Base-by-base conservation (phyloP, 257 asterid genomes). In the Gentiana straminea region DNA sequence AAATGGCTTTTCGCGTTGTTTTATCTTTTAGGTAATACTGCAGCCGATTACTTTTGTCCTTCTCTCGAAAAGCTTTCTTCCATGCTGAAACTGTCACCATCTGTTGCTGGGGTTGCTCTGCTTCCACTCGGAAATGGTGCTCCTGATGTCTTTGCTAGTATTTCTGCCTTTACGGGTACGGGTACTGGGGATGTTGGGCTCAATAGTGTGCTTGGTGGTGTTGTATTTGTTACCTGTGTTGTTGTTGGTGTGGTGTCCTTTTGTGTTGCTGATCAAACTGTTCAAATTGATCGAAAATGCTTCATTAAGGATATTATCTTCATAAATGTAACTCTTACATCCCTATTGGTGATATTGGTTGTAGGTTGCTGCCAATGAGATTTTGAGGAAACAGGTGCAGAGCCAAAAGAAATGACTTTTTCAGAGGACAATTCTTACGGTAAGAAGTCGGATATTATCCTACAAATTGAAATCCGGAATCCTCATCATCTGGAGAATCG, bases 91-190 rank as follows among this genome's bases (percentile, higher is more conserved):
- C 79, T 92, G 5, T 82, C 99, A 13, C 97, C 99, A 1, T 79
- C 97, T 0, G 95, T 92, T 38, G 94, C 99, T 39, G 99, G 99
- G 46, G 95, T 88, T 32, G 75, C 94, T 65, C 70, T 92, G 65
- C 97, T 92, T 59, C 99, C 99, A 0, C 91, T 92, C 41, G 99
- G 99, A 38, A 92, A 92, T 55, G 99, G 99, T 7, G 97, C 99
- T 45, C 97, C 95, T 0, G 99, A 92, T 70, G 99, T 92, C 50
- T 92, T 92, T 61, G 86, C 97, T 0, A 88, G 99, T 69, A 88
- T 92, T 67, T 95, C 95, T 2, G 73, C 99, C 0, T 88, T 92
- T 62, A 73, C 77, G 7, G 95, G 99, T 49, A 70, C 82, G 24
- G 97, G 97, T n/a, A n/a, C n/a, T n/a, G n/a, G n/a, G 33, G 94